Evolutionary conservation across 73 alveolate species (phyloP).

Genomic region (Paramecium tetraurelia): DNA sequence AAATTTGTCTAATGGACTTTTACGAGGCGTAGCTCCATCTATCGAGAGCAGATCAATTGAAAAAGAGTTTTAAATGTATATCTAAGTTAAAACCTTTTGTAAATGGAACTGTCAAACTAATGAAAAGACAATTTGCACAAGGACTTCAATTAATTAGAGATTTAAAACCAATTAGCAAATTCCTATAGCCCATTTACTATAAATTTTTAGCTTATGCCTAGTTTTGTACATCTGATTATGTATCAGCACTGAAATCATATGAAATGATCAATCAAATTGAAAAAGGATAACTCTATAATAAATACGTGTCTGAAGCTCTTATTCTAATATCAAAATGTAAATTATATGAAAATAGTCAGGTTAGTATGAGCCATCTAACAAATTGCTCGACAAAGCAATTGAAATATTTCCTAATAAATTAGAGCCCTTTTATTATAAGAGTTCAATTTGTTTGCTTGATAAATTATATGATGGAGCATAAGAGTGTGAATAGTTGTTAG

Average conservation of each 20-base stretch:
- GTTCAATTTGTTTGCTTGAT: background rate
- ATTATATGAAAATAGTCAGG: background rate
- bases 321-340: background rate
- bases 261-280: background rate
- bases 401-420: constrained; percentile 16
- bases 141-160: background rate
- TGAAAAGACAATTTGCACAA: constrained; percentile 23
- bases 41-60: background rate
- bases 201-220: constrained; percentile 37
- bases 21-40: background rate
- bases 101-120: constrained; percentile 18
- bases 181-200: background rate
- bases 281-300: background rate
- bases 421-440: background rate
- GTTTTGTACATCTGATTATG: constrained; percentile 18
- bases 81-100: background rate
- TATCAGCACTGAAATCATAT: background rate
- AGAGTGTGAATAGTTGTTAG: background rate
- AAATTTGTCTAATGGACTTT: background rate
- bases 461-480: background rate
- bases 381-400: background rate
- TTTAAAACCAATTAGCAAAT: background rate
- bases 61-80: background rate
- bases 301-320: background rate
- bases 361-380: background rate